Percentiles rank a stretch among this genome's conserved stretches.
phyloP scores from a whole-genome alignment of 768 basidiomycete genomes.

The Pleurotus tuber-regium region DNA sequence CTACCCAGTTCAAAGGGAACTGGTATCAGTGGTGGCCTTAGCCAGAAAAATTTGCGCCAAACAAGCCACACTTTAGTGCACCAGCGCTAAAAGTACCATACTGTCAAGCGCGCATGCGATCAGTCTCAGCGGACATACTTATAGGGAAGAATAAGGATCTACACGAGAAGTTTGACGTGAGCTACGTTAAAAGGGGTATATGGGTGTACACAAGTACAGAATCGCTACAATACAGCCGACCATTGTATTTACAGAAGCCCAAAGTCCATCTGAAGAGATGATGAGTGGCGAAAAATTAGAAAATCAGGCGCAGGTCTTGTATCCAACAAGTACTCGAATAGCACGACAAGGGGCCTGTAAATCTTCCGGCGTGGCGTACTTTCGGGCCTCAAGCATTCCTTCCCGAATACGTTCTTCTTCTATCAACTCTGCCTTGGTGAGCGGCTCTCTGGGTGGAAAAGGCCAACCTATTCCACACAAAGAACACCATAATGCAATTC shows the following conservation, averaged over 20 bases:
- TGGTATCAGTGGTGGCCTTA: neutral
- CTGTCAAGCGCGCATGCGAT: neutral
- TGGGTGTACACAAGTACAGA: constrained; percentile 22
- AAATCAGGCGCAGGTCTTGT: constrained; percentile 35
- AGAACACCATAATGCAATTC: constrained; percentile 64
- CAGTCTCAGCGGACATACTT: too few species aligned
- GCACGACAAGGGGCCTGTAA: constrained; percentile 53
- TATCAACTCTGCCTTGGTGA: constrained; percentile 67
- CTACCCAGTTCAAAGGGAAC: constrained; percentile 9
- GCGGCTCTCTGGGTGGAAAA: constrained; percentile 56
- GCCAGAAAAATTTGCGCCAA: constrained; percentile 5
- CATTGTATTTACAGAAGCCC: neutral
- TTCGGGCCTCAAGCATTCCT: constrained; percentile 58
- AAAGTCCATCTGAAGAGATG: constrained; percentile 1
- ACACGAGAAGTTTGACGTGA: too few species aligned
- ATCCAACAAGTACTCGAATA: constrained; percentile 60
- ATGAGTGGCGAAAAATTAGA: neutral
- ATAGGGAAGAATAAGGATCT: too few species aligned
- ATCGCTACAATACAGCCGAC: constrained; percentile 6
- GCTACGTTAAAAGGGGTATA: constrained; percentile 3
- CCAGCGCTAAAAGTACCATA: too few species aligned
- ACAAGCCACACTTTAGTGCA: constrained; percentile 9
- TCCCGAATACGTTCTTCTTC: constrained; percentile 64
- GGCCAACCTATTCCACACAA: constrained; percentile 56
- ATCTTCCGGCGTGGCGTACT: constrained; percentile 50